Base-by-base conservation (phyloP, 108 stramenopile species). In the Fragilaria crotonensis region DNA sequence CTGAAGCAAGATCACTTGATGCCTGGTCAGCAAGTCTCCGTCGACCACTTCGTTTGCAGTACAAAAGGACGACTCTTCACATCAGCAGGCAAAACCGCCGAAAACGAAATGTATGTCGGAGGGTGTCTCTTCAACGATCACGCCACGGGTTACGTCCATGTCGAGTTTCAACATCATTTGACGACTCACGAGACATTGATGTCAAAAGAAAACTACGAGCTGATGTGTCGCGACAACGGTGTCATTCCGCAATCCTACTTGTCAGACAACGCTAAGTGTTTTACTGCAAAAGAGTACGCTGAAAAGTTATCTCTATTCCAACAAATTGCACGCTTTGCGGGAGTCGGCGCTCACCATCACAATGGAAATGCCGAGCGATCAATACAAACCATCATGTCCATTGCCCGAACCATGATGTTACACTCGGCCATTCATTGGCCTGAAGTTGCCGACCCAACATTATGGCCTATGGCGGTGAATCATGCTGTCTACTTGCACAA, bases 131-230 rank as follows among this genome's bases (percentile, higher is more conserved):
- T 50, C 20, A 17, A 17, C 17, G 41, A 17, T 9, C 41, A 14
- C 9, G 11, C 17, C 17, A 17, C 49, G 67, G 33, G 57, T 57
- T 33, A 11, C 52, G 3, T 55, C 30, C 23, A 22, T 29, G 30
- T 55, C 19, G 20, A 55, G 14, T 26, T 31, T 9, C 23, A 30
- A 30, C 20, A 11, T 5, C 28, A 26, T 30, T 30, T 55, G 5
- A 55, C 23, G 28, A 30, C 54, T 7, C 54, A 52, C 17, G 62
- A 64, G 31, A 58, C 62, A 0, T 50, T 56, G 14, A 30, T 50
- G 23, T 62, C 69, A 44, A 71, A 71, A 32, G 18, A 54, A 45
- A 59, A 36, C 20, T 71, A 25, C 21, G 70, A 71, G 29, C 5
- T 11, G 5, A 5, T 30, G 5, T 55, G 54, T 30, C 23, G 29